A percentile compares a stretch with the other conserved stretches of the same genome.
Evolutionary conservation across 2,329 filamentous ascomycete species (phyloP).

Genomic region (Tolypocladium album): DNA sequence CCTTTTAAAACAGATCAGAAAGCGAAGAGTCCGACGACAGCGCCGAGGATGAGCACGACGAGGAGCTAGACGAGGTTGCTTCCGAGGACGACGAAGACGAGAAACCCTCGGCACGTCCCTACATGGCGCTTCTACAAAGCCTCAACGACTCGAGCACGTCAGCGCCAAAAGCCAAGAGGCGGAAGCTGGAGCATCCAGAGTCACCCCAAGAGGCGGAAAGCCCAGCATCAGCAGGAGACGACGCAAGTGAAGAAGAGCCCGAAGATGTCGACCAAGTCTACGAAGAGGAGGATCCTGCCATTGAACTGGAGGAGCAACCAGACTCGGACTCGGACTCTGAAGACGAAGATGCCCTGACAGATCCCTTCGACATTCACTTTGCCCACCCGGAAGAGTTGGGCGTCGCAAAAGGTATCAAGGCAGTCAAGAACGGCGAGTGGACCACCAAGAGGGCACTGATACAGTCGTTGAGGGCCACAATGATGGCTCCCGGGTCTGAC

Average conservation of each 20-base stretch:
- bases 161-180: constrained; percentile 40
- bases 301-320: constrained; percentile 13
- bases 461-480: constrained; percentile 36
- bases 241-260: constrained; percentile 27
- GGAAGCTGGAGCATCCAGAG: constrained; percentile 38
- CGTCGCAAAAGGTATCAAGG: constrained; percentile 41
- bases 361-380: constrained; percentile 79
- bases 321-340: constrained; percentile 31
- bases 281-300: constrained; percentile 8
- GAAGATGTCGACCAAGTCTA: constrained; percentile 14
- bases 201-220: constrained; percentile 10
- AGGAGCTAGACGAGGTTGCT: constrained; percentile 24
- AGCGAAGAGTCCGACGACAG: constrained; percentile 13
- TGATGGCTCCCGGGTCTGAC: constrained; percentile 33
- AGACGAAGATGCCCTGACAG: constrained; percentile 42
- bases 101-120: constrained; percentile 33
- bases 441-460: constrained; percentile 33
- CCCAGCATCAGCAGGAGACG: constrained; percentile 16
- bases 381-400: constrained; percentile 52
- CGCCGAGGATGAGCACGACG: constrained; percentile 22
- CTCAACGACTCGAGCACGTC: constrained; percentile 30
- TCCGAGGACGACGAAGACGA: constrained; percentile 36
- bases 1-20: neutral
- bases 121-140: constrained; percentile 48
- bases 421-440: constrained; percentile 41